phyloP scores from a whole-genome alignment of 2,329 filamentous ascomycete species.

The Colletotrichum destructivum region DNA sequence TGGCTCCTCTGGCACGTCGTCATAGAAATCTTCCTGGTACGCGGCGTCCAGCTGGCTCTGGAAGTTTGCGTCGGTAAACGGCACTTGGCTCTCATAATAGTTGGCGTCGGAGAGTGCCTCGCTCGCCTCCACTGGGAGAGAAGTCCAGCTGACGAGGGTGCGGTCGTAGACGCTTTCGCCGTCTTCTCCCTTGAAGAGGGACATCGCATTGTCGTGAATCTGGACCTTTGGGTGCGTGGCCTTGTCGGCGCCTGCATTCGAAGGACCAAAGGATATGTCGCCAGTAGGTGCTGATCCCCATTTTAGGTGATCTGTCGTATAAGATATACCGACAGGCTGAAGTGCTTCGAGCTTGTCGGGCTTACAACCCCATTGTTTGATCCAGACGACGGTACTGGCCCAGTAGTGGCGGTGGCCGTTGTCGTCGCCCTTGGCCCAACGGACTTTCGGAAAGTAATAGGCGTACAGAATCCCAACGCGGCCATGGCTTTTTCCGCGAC shows the following conservation, averaged over 20 bases:
- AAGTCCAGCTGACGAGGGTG: conserved; percentile 4
- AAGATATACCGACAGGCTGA: conserved; percentile 13
- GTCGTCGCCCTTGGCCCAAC: not conserved
- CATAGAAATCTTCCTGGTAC: not conserved
- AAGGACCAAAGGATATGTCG: not conserved
- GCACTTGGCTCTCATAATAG: conserved; percentile 11
- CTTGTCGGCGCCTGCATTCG: not conserved
- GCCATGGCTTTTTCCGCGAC: not conserved
- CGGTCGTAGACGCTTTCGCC: not conserved
- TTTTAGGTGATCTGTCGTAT: not conserved
- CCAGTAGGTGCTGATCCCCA: not conserved
- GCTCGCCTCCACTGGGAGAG: not conserved
- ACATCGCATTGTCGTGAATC: not conserved
- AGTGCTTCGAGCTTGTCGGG: not conserved
- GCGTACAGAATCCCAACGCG: conserved; percentile 6
- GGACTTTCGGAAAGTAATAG: conserved; percentile 16
- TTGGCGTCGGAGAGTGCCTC: not conserved
- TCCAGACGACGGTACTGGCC: conserved; percentile 18
- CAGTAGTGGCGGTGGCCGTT: conserved; percentile 23
- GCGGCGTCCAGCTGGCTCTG: conserved; percentile 10
- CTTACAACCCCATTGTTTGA: conserved; percentile 1
- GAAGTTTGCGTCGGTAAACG: not conserved
- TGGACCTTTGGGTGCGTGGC: not conserved
- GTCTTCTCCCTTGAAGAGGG: not conserved
- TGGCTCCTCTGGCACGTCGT: not conserved